Evolutionary conservation across 192 early-diverging fungal species (phyloP).

Genomic region (Allomyces javanicus): DNA sequence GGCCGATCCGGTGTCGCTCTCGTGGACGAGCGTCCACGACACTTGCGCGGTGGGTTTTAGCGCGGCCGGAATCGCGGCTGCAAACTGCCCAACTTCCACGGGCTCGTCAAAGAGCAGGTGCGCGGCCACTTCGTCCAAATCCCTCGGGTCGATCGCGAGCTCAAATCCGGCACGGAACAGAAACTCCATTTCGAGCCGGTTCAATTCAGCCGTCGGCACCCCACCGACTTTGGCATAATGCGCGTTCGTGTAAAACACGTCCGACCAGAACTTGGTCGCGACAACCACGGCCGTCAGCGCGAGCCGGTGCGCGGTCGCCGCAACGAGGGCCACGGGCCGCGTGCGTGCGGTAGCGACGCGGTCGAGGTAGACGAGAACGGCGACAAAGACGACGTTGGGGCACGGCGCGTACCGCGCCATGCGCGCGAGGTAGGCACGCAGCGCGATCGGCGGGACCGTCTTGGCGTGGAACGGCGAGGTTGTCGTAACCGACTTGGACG

Average conservation of each 20-base stretch:
- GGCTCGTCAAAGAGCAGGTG: slow-evolving; percentile 29
- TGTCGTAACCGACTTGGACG: too few relatives aligned
- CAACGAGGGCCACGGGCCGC: slow-evolving; percentile 32
- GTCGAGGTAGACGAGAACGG: slow-evolving; percentile 55
- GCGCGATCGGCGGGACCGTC: slow-evolving; percentile 39
- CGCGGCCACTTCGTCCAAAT: slow-evolving; percentile 39
- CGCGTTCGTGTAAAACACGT: slow-evolving; percentile 50
- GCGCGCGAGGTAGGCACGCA: slow-evolving; percentile 41
- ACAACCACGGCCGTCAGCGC: slow-evolving; percentile 47
- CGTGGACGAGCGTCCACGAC: too few relatives aligned
- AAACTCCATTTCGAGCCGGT: slow-evolving; percentile 55
- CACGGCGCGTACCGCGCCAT: slow-evolving; percentile 48
- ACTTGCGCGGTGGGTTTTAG: too few relatives aligned
- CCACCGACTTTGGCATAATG: slow-evolving; percentile 61
- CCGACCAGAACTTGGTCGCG: slow-evolving; percentile 53
- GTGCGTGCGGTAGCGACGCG: slow-evolving; percentile 29
- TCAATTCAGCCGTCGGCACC: slow-evolving; percentile 43
- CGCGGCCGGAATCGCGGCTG: too few relatives aligned
- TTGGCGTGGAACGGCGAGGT: slow-evolving; percentile 36
- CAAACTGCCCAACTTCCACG: slow-evolving; percentile 5
- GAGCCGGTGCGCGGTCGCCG: slow-evolving; percentile 49
- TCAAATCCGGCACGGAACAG: slow-evolving; percentile 50
- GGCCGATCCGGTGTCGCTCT: too few relatives aligned
- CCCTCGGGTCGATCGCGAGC: slow-evolving; percentile 34
- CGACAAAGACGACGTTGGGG: slow-evolving; percentile 41